Percentiles rank a stretch among this genome's conserved stretches.
These are phyloP conservation scores for Cotoneaster glaucophyllus DNA, from an alignment of 306 rosid genomes.

Conservation along the genomic window DNA sequence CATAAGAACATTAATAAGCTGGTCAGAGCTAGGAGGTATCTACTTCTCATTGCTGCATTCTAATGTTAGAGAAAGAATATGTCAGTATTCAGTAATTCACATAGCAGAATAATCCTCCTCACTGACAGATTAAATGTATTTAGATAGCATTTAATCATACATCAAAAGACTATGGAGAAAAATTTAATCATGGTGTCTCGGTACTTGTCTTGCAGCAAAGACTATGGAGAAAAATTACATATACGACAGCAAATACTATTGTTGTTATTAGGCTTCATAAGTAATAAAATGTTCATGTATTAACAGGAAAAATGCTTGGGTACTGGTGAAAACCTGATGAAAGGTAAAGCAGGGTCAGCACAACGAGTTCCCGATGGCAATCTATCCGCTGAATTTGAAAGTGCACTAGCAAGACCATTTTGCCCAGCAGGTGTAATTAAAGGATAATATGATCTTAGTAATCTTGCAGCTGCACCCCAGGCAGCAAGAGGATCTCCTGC, in stretches of 20 bases:
- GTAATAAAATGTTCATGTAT: neutral
- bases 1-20: neutral
- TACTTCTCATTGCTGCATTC: neutral
- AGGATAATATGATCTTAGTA: slow-evolving; percentile 92
- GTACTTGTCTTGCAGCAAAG: neutral
- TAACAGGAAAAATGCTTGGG: neutral
- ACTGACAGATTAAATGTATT: neutral
- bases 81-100: neutral
- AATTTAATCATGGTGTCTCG: neutral
- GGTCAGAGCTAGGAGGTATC: neutral
- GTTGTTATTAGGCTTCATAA: slow-evolving; percentile 3
- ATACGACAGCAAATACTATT: neutral
- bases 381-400: slow-evolving; percentile 79
- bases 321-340: slow-evolving; percentile 57
- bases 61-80: neutral
- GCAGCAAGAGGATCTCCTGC: slow-evolving; percentile 99
- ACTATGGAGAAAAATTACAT: neutral
- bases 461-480: slow-evolving; percentile 97
- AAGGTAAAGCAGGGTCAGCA: slow-evolving; percentile 95
- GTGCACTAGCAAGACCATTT: slow-evolving; percentile 90
- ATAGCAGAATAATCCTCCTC: neutral
- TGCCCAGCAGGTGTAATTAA: slow-evolving; percentile 90
- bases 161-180: neutral
- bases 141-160: neutral
- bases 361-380: slow-evolving; percentile 86